Evolutionary conservation across 2,329 filamentous ascomycete species (phyloP), one percentile per base, ranked within the genome.

Genomic region (Atkinsonella texensis): DNA sequence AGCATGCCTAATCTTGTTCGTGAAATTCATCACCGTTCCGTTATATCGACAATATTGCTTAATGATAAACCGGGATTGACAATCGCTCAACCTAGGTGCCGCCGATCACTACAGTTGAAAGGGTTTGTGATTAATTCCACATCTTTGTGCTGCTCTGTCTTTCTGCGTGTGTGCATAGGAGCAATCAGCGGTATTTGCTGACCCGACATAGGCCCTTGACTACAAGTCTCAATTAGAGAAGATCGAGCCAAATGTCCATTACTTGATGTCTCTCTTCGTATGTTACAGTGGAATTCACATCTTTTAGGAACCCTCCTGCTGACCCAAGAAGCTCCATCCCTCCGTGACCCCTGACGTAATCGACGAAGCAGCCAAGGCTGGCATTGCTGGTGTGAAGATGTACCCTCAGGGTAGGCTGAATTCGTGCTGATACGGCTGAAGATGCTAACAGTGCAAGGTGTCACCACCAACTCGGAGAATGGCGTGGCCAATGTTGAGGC

Each of bases 311-410:
- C 6, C n/a, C 15, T 5, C 18, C 31, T 28, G 31, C 35, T 47
- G 8, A 43, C 12, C 7, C 23, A 7, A 28, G n/a, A 54, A 73
- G 66, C 69, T 77, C 55, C 82, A 87, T 62, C 70, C 75, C 11
- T 77, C 75, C 20, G 72, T 87, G 49, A 87, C 81, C 0, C 80
- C 84, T 5, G 78, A 81, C 20, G 79, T 81, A 11, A 87, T 95
- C 59, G 76, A 76, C 48, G 77, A 88, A 60, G 89, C 89, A 43
- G 84, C 84, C 56, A 74, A 76, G 51, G 80, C 83, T 2, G 88
- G 88, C 7, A 80, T 94, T 59, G 67, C 71, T 3, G 85, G 85
- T 33, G 80, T 89, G 47, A 89, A 89, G 68, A 76, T 82, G 46
- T 89, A 89, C 59, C 80, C 82, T 2, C 70, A 74, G 62, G 52